Conservation (phyloP, 176 grass and related monocot species). For the Carex myosuroides region DNA sequence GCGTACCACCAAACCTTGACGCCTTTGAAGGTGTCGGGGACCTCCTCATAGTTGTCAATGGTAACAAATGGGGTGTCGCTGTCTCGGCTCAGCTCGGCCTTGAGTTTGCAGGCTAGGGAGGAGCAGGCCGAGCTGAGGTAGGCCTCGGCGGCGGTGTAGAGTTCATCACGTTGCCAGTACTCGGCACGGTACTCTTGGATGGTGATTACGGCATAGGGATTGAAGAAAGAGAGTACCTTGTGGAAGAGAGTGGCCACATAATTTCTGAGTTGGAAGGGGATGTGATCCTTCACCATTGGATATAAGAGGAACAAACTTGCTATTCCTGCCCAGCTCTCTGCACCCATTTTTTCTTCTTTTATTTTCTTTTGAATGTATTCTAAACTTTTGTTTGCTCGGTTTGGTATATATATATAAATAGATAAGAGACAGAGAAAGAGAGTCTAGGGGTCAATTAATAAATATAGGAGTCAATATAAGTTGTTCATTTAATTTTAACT, state of each 20-base stretch:
- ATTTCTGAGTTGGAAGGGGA: constrained; percentile 1
- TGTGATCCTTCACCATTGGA: constrained; percentile 35
- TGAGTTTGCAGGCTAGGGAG: constrained; percentile 30
- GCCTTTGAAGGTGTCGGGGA: constrained; percentile 35
- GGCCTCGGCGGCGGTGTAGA: constrained; percentile 32
- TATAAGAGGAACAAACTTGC: constrained; percentile 49
- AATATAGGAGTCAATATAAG: too few species aligned
- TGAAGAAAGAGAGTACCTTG: constrained; percentile 28
- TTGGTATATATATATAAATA: too few species aligned
- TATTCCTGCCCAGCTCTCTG: constrained; percentile 27
- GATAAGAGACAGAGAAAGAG: too few species aligned
- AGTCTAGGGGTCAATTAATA: too few species aligned
- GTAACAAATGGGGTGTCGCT: constrained; percentile 36
- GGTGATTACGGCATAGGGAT: constrained; percentile 48
- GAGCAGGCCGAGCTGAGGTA: constrained; percentile 52
- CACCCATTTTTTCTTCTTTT: background rate
- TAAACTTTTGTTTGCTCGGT: background rate
- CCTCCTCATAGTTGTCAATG: constrained; percentile 59
- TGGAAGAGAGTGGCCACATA: background rate
- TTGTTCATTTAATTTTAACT: too few species aligned
- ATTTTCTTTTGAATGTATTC: background rate
- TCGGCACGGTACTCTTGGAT: constrained; percentile 37
- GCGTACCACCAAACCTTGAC: constrained; percentile 48
- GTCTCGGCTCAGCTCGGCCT: constrained; percentile 39
- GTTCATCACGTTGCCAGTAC: constrained; percentile 35